phyloP scores from a whole-genome alignment of 2,329 filamentous ascomycete species.

The Elsinoe arachidis region DNA sequence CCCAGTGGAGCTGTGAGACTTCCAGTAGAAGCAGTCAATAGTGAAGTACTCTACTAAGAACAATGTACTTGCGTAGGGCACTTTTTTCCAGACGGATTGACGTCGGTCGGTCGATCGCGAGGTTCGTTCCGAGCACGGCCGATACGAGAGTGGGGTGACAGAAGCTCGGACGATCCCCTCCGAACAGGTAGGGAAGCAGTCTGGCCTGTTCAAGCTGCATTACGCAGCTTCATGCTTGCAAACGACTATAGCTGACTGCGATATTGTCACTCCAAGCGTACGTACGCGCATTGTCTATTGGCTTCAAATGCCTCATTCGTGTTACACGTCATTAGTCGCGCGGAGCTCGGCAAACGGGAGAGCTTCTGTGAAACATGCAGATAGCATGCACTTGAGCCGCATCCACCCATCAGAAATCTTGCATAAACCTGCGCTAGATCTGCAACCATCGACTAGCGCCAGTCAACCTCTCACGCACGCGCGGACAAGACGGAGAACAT shows the following conservation, averaged over 20 bases:
- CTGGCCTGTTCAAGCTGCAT: neutral
- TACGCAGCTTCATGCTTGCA: neutral
- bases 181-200: too few species aligned
- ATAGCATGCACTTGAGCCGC: neutral
- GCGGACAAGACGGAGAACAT: conserved; percentile 3
- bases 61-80: too few species aligned
- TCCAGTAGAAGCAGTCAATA: too few species aligned
- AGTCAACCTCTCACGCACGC: conserved; percentile 7
- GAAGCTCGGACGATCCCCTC: neutral
- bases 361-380: conserved; percentile 2
- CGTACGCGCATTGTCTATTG: too few species aligned
- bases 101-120: neutral
- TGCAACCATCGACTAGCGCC: conserved; percentile 6
- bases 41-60: too few species aligned
- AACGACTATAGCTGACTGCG: too few species aligned
- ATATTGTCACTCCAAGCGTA: neutral
- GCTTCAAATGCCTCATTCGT: neutral
- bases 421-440: neutral
- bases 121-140: conserved; percentile 4
- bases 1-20: too few species aligned
- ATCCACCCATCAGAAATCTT: neutral
- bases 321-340: conserved; percentile 1
- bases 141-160: neutral
- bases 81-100: neutral
- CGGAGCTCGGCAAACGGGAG: neutral